phyloP scores from a whole-genome alignment of 2,329 filamentous ascomycete species.

The Cercospora sp. region DNA sequence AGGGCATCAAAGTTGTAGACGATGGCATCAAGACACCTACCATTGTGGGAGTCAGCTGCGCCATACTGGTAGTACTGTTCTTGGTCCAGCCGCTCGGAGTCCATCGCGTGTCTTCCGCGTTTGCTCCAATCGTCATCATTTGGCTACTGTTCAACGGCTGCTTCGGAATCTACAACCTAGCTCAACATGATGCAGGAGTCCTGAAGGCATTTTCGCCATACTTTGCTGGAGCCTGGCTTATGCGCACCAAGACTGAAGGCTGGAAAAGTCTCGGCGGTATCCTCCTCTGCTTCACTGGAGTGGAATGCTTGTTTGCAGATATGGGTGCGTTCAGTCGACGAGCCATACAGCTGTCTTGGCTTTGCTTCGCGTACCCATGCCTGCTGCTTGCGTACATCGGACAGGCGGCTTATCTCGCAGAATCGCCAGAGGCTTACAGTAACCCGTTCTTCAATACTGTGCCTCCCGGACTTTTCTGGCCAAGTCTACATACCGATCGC shows the following conservation, averaged over 20 bases:
- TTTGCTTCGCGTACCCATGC: constrained; percentile 67
- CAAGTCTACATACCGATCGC: constrained; percentile 74
- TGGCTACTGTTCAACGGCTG: constrained; percentile 64
- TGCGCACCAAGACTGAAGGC: constrained; percentile 58
- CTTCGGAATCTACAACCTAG: constrained; percentile 63
- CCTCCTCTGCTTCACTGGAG: constrained; percentile 71
- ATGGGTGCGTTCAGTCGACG: constrained; percentile 65
- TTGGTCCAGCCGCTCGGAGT: constrained; percentile 38
- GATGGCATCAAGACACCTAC: constrained; percentile 56
- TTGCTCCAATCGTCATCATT: constrained; percentile 66
- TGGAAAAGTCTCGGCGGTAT: constrained; percentile 67
- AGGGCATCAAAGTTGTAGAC: constrained; percentile 57
- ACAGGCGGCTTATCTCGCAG: constrained; percentile 70
- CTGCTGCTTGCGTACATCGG: constrained; percentile 67
- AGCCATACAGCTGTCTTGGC: constrained; percentile 72
- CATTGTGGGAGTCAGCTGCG: constrained; percentile 64
- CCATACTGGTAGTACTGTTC: constrained; percentile 55
- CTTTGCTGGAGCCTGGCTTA: constrained; percentile 61
- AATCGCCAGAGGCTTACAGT: constrained; percentile 58
- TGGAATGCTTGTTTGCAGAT: constrained; percentile 75
- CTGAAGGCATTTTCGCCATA: constrained; percentile 55
- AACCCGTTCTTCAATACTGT: constrained; percentile 75
- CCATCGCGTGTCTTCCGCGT: constrained; percentile 58
- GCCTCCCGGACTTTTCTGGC: constrained; percentile 67
- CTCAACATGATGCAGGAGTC: constrained; percentile 49